Conservation (phyloP, 164 flowering plant genomes). For the Akebia trifoliata region DNA sequence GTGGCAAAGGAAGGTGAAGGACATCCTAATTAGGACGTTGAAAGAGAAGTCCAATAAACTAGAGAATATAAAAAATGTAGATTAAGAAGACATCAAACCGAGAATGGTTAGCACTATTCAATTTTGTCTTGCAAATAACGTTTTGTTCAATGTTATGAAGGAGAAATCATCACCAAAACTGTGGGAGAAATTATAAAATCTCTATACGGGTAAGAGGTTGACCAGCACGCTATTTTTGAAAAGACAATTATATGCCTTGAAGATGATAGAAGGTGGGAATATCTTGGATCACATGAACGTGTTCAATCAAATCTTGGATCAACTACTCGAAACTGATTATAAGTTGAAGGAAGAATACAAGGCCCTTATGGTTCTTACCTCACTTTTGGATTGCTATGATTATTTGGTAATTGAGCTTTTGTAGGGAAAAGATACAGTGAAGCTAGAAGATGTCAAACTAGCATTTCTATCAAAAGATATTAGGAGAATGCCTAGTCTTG, state of each 20-base stretch:
- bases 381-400: not conserved
- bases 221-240: not conserved
- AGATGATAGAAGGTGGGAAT: not conserved
- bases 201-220: too few relatives aligned
- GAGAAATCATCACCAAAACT: too few relatives aligned
- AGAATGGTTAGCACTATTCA: too few relatives aligned
- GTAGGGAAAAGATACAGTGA: not conserved
- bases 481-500: not conserved
- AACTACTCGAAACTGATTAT: too few relatives aligned
- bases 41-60: too few relatives aligned
- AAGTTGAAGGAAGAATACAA: not conserved
- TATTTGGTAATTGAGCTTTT: not conserved
- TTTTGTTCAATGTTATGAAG: too few relatives aligned
- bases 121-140: too few relatives aligned
- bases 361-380: not conserved
- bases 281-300: not conserved
- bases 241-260: not conserved
- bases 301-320: not conserved
- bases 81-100: too few relatives aligned
- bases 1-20: too few relatives aligned
- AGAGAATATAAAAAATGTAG: too few relatives aligned
- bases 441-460: not conserved
- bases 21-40: too few relatives aligned
- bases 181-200: too few relatives aligned
- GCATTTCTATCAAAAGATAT: not conserved